A percentile compares a stretch with the other conserved stretches of the same genome.
phyloP scores from a whole-genome alignment of 78 protist species.

The Bodo saltans region DNA sequence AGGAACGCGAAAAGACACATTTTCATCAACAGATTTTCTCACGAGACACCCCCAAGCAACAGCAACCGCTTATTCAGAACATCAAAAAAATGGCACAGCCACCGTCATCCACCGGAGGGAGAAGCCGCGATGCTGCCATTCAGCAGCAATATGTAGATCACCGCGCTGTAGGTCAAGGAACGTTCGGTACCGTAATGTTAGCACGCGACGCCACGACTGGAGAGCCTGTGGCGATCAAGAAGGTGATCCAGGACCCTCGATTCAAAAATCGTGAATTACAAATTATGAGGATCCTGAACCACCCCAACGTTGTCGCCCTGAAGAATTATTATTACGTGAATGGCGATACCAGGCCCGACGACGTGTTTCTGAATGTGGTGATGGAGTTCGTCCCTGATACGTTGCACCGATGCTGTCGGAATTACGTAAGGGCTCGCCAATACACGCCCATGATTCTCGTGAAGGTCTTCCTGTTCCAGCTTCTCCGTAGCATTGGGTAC shows the following conservation, averaged over 20 bases:
- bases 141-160: too few relatives aligned
- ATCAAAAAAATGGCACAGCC: too few relatives aligned
- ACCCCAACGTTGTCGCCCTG: slow-evolving; percentile 86
- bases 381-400: slow-evolving; percentile 97
- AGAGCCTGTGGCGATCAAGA: slow-evolving; percentile 95
- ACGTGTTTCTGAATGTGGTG: slow-evolving; percentile 94
- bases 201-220: slow-evolving; percentile 50
- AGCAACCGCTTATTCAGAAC: too few relatives aligned
- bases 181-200: slow-evolving; percentile 95
- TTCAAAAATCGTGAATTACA: slow-evolving; percentile 98
- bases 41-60: too few relatives aligned
- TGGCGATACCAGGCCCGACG: slow-evolving; percentile 76
- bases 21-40: too few relatives aligned
- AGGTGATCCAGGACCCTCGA: slow-evolving; percentile 93
- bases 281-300: slow-evolving; percentile 88
- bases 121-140: slow-evolving; percentile 39
- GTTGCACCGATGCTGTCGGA: slow-evolving; percentile 69
- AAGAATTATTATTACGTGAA: slow-evolving; percentile 78
- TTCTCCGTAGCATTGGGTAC: slow-evolving; percentile 64
- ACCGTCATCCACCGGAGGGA: too few relatives aligned
- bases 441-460: slow-evolving; percentile 73
- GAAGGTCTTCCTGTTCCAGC: slow-evolving; percentile 69
- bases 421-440: slow-evolving; percentile 68
- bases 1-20: too few relatives aligned
- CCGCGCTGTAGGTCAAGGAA: slow-evolving; percentile 90